Evolutionary conservation across 306 rosid genomes (phyloP).

Genomic region (Acacia melanoxylon): DNA sequence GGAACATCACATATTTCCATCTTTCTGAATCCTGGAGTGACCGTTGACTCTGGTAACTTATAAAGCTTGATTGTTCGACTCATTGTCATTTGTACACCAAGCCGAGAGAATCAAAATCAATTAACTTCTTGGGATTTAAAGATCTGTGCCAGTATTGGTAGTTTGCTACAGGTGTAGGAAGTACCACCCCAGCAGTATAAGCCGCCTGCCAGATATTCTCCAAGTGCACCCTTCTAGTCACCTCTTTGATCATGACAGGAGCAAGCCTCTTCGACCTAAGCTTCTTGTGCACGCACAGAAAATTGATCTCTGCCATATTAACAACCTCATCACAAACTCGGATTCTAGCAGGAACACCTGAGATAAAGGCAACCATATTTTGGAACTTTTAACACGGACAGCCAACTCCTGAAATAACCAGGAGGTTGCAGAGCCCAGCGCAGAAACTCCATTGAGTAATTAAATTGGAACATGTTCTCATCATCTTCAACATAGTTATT

Average conservation of each 20-base stretch:
- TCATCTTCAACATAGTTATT: conserved; percentile 77
- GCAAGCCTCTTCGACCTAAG: conserved; percentile 81
- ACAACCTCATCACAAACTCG: conserved; percentile 55
- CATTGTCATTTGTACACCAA: conserved; percentile 83
- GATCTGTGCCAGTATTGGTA: conserved; percentile 85
- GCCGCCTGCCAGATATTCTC: conserved; percentile 81
- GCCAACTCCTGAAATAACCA: conserved; percentile 65
- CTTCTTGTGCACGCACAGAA: conserved; percentile 77
- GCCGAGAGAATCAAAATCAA: conserved; percentile 83
- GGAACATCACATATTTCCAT: conserved; percentile 73
- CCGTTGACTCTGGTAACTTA: conserved; percentile 65
- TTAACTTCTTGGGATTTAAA: conserved; percentile 73
- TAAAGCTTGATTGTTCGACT: conserved; percentile 75
- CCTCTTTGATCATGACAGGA: conserved; percentile 84
- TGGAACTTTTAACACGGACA: conserved; percentile 66
- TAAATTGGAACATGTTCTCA: conserved; percentile 76
- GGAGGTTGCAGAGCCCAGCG: conserved; percentile 77
- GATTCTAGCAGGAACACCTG: conserved; percentile 72
- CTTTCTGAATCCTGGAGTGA: conserved; percentile 67
- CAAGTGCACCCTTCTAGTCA: conserved; percentile 74
- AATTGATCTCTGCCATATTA: conserved; percentile 73
- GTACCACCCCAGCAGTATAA: conserved; percentile 77
- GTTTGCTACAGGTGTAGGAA: conserved; percentile 74
- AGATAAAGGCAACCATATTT: conserved; percentile 77
- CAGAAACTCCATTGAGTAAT: conserved; percentile 74